Conservation (phyloP, 1,284 basidiomycete species). For the Cryptococcus wingfieldii region DNA sequence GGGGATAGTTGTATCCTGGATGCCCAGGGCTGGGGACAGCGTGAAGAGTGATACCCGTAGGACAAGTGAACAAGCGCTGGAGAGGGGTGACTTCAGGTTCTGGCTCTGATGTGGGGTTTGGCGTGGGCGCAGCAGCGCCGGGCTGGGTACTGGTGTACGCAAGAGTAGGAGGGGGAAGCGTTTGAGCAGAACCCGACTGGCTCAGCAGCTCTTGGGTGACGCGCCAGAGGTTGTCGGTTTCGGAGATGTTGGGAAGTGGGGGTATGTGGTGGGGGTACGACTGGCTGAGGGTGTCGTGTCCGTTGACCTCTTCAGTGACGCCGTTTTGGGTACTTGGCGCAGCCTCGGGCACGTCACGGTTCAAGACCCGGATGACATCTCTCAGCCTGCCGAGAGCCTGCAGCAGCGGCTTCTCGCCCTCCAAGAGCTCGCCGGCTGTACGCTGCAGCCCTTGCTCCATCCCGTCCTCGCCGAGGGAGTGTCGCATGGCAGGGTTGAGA, state of each 20-base stretch:
- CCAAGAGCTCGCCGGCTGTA: constrained; percentile 47
- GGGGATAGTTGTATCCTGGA: constrained; percentile 22
- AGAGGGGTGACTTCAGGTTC: constrained; percentile 34
- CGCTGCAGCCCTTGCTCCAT: constrained; percentile 46
- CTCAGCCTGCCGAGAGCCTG: constrained; percentile 43
- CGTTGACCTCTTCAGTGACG: constrained; percentile 3
- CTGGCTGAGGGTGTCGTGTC: neutral
- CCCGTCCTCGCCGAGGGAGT: constrained; percentile 46
- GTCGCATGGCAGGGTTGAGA: constrained; percentile 42
- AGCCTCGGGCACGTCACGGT: constrained; percentile 30
- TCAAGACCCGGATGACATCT: constrained; percentile 36
- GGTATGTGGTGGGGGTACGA: constrained; percentile 20
- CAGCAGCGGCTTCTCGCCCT: constrained; percentile 47
- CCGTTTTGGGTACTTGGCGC: constrained; percentile 1
- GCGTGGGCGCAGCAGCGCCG: constrained; percentile 15
- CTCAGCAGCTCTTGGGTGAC: constrained; percentile 40
- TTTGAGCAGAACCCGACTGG: neutral
- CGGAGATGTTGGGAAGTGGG: constrained; percentile 37
- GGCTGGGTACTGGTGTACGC: constrained; percentile 25
- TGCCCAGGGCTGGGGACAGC: constrained; percentile 33
- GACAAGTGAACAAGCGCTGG: constrained; percentile 45
- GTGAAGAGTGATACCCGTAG: constrained; percentile 40
- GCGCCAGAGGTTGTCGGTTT: constrained; percentile 45
- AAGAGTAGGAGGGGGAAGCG: constrained; percentile 24
- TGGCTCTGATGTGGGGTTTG: neutral